Conservation (phyloP, 306 rosid species). For the Medicago arabica region DNA sequence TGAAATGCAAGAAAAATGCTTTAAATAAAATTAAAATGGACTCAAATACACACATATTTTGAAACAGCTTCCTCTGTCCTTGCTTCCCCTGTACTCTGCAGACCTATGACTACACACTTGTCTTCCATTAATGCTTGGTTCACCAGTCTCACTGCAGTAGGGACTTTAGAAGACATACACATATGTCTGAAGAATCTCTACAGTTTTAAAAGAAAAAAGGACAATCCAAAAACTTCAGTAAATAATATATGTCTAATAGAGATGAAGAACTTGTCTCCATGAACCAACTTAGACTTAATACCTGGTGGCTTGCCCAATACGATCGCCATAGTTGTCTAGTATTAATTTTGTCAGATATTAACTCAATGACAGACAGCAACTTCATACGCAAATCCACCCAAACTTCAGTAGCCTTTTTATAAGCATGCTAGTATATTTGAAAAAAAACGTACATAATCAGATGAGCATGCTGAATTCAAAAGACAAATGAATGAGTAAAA, state of each 20-base stretch:
- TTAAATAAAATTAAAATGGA: slow-evolving; percentile 39
- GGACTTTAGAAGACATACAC: slow-evolving; percentile 99
- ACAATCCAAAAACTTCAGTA: slow-evolving; percentile 14
- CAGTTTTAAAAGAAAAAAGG: slow-evolving; percentile 48
- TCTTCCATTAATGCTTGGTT: slow-evolving; percentile 78
- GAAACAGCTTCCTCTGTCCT: slow-evolving; percentile 98
- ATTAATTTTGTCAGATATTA: slow-evolving; percentile 70
- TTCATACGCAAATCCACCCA: slow-evolving; percentile 89
- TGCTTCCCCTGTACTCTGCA: slow-evolving; percentile 99
- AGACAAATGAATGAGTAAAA: slow-evolving; percentile 4
- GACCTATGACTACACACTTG: slow-evolving; percentile 95
- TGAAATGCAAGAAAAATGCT: slow-evolving; percentile 22
- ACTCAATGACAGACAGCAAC: slow-evolving; percentile 65
- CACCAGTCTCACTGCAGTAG: slow-evolving; percentile 85
- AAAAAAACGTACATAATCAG: slow-evolving; percentile 11
- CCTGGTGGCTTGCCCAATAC: slow-evolving; percentile 99
- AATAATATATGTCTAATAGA: slow-evolving; percentile 26
- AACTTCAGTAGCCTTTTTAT: slow-evolving; percentile 84
- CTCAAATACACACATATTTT: slow-evolving; percentile 76
- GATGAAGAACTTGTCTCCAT: slow-evolving; percentile 16
- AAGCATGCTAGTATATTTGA: slow-evolving; percentile 61
- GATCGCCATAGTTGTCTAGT: slow-evolving; percentile 87
- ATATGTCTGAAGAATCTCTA: slow-evolving; percentile 96
- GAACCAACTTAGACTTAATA: slow-evolving; percentile 37
- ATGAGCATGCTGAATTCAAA: slow-evolving; percentile 11